Percentiles rank a stretch among this genome's conserved stretches.
These are phyloP conservation scores for Periconia macrospinosa DNA, from an alignment of 2,329 filamentous ascomycete species.

Conservation along the genomic window DNA sequence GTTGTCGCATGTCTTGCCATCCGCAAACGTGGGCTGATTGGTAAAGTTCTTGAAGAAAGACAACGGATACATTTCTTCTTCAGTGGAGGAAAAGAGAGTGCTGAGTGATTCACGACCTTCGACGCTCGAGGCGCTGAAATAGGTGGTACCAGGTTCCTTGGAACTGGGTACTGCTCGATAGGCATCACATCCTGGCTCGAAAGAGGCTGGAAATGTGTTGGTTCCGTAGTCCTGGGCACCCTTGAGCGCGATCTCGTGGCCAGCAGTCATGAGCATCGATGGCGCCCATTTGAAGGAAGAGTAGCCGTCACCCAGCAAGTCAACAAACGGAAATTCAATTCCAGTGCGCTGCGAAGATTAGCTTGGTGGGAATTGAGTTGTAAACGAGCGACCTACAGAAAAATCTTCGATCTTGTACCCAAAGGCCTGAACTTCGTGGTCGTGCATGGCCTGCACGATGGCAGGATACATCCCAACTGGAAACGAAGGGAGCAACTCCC, in stretches of 20 bases:
- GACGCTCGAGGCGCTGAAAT: slow-evolving; percentile 19
- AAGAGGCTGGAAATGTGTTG: slow-evolving; percentile 45
- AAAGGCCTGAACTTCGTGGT: slow-evolving; percentile 54
- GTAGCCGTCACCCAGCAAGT: slow-evolving; percentile 54
- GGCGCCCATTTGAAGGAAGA: slow-evolving; percentile 57
- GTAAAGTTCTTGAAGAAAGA: slow-evolving; percentile 55
- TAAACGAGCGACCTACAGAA: slow-evolving; percentile 41
- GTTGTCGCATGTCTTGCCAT: slow-evolving; percentile 48
- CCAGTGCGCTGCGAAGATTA: slow-evolving; percentile 48
- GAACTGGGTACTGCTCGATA: slow-evolving; percentile 41
- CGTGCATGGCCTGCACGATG: slow-evolving; percentile 53
- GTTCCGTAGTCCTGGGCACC: slow-evolving; percentile 54
- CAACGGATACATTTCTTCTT: slow-evolving; percentile 41
- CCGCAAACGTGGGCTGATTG: slow-evolving; percentile 56
- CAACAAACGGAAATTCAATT: slow-evolving; percentile 60
- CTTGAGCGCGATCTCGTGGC: slow-evolving; percentile 47
- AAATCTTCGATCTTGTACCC: slow-evolving; percentile 53
- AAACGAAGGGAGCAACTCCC: slow-evolving; percentile 52
- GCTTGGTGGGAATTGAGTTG: slow-evolving; percentile 9
- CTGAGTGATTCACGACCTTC: slow-evolving; percentile 21
- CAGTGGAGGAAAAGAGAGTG: slow-evolving; percentile 16
- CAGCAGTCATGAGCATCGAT: slow-evolving; percentile 51
- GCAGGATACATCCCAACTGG: slow-evolving; percentile 58
- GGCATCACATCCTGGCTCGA: slow-evolving; percentile 55
- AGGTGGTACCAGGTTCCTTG: slow-evolving; percentile 22